phyloP scores from a whole-genome alignment of 306 rosid genomes.

The Benincasa hispida region DNA sequence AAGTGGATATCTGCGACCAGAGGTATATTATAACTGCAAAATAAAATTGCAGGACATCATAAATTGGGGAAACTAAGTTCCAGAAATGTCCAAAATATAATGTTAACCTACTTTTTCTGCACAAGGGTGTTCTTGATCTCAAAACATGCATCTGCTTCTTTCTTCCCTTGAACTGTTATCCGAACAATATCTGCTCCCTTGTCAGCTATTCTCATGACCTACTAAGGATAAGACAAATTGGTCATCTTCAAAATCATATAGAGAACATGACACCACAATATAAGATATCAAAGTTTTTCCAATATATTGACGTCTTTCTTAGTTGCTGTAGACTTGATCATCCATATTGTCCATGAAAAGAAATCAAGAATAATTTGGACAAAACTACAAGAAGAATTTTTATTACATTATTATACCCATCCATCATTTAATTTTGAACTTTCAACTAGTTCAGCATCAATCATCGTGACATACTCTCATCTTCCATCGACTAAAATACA shows the following conservation, averaged over 20 bases:
- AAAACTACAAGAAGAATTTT: neutral
- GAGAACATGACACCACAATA: neutral
- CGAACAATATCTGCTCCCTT: conserved; percentile 90
- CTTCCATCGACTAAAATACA: neutral
- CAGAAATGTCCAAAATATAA: conserved; percentile 7
- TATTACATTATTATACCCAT: neutral
- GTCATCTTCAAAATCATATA: conserved; percentile 5
- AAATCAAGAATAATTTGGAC: neutral
- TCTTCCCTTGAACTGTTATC: conserved; percentile 95
- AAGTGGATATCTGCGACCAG: conserved; percentile 18
- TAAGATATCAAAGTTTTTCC: neutral
- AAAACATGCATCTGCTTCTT: conserved; percentile 94
- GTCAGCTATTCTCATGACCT: conserved; percentile 96
- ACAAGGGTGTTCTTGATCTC: conserved; percentile 85
- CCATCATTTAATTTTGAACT: neutral
- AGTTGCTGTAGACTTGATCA: neutral
- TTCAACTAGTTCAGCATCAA: neutral
- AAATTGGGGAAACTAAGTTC: neutral
- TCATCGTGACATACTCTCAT: neutral
- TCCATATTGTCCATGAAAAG: neutral
- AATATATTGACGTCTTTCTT: neutral
- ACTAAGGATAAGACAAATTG: conserved; percentile 4
- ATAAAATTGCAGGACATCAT: conserved; percentile 39
- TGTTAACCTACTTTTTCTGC: conserved; percentile 69
- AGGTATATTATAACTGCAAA: conserved; percentile 18